Evolutionary conservation across 1,139 yeast species (phyloP), one percentile per base, ranked within the genome.

Genomic region (Candida dubliniensis): DNA sequence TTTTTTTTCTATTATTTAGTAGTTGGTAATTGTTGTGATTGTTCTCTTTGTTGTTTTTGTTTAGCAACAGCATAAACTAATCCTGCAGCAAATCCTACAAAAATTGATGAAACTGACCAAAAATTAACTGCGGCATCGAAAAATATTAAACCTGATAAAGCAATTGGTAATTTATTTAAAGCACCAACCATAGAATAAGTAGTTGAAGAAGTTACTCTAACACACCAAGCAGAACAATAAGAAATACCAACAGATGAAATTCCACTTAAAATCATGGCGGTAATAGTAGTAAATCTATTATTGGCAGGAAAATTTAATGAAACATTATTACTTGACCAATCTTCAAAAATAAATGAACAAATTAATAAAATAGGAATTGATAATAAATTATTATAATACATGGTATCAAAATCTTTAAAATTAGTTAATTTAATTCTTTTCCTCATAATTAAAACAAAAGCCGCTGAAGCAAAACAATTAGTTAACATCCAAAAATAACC

Each of bases 151-250:
- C 99, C 99, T 31, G 96, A 84, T 49, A 95, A 77, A 23, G 99
- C 99, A 61, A 95, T 89, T 60, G 99, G 99, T 61, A 93, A 82
- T 76, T 95, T 95, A 81, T 93, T 93, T 69, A 93, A 81, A 44
- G 99, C 99, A 64, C 99, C 99, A 52, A 93, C 98, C 99, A 93
- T 93, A 43, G 96, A 88, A 74, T 93, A 93, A 45, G 99, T 93
- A 47, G 99, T 93, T 30, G 98, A 90, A 14, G 97, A 89, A 37
- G 99, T 95, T 53, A 91, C 98, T 74, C 99, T 88, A 51, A 93
- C 96, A 81, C 99, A 93, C 99, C 99, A 93, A 50, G 97, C 99
- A 27, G 98, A 89, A 69, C 97, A 89, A 79, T 95, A 93, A 38
- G 98, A 90, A 63, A 95, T 93, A 69, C 96, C 97, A 46, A 93